Conservation (phyloP, 257 asterid genomes). For the Forsythia viridissima region DNA sequence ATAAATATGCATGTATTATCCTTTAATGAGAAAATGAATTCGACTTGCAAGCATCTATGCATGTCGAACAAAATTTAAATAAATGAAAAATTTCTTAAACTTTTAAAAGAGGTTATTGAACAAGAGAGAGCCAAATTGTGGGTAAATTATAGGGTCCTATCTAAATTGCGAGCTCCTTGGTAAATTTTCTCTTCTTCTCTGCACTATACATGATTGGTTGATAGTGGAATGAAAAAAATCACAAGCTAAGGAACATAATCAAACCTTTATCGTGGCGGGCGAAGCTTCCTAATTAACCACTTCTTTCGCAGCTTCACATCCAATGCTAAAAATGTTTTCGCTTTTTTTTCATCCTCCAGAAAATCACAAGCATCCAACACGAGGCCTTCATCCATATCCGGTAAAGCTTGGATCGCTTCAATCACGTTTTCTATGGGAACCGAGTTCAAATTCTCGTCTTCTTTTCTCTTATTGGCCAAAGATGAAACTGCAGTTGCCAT, state of each 20-base stretch:
- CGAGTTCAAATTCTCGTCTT: constrained; percentile 2
- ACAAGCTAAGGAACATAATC: too few species aligned
- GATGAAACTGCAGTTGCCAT: constrained; percentile 29
- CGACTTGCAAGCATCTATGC: too few species aligned
- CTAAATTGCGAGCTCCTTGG: background rate
- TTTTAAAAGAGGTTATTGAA: too few species aligned
- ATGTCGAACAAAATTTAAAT: too few species aligned
- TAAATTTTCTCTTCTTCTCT: background rate
- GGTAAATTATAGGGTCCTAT: too few species aligned
- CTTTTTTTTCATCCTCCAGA: constrained; percentile 43
- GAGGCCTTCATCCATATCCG: constrained; percentile 40
- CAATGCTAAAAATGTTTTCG: constrained; percentile 35
- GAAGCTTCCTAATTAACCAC: constrained; percentile 46
- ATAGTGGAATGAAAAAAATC: background rate
- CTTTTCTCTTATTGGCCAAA: constrained; percentile 20
- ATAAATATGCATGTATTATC: too few species aligned
- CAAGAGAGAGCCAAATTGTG: background rate
- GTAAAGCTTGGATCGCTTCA: constrained; percentile 36
- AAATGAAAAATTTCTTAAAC: too few species aligned
- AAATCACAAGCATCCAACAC: constrained; percentile 50
- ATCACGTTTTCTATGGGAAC: constrained; percentile 30
- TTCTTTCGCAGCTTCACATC: constrained; percentile 39
- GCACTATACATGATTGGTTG: background rate
- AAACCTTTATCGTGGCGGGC: constrained; percentile 8
- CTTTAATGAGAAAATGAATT: too few species aligned